phyloP scores from a whole-genome alignment of 2,329 filamentous ascomycete species.

The Sporothrix luriei region DNA sequence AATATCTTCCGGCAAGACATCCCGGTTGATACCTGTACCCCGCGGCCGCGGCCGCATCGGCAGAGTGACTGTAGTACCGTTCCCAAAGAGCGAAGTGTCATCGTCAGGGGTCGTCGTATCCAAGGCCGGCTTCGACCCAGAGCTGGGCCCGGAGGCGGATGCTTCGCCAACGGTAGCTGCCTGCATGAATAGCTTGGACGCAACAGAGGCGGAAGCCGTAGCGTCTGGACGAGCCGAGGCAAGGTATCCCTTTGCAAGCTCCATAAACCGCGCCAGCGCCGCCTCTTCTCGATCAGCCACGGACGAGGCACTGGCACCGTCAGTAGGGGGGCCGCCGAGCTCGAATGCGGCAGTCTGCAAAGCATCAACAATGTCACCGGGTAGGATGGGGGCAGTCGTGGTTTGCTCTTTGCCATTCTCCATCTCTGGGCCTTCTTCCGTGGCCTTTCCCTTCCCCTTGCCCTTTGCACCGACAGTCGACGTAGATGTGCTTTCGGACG shows the following conservation, averaged over 20 bases:
- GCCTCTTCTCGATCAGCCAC: neutral
- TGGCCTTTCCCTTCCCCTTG: neutral
- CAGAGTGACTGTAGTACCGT: constrained; percentile 17
- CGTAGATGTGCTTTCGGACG: neutral
- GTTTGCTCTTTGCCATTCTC: neutral
- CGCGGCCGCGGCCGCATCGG: constrained; percentile 34
- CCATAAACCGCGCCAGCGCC: neutral
- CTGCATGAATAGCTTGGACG: constrained; percentile 45
- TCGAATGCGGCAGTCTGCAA: neutral
- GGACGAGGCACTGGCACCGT: neutral
- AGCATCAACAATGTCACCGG: neutral
- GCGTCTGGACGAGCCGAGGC: neutral
- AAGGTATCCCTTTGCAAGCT: neutral
- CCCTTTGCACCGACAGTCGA: neutral
- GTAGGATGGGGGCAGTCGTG: no score
- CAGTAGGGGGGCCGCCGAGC: neutral
- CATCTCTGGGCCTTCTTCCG: no score
- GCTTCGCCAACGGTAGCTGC: constrained; percentile 39
- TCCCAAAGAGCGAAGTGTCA: constrained; percentile 38
- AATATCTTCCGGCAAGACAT: constrained; percentile 53
- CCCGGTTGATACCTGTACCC: constrained; percentile 36
- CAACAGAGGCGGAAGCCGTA: neutral
- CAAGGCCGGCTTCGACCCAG: constrained; percentile 36
- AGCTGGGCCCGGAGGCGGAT: constrained; percentile 28
- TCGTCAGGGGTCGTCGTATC: neutral